These are phyloP conservation scores for Crucihimalaya himalaica DNA, from an alignment of 345 rosid species.

Conservation along the genomic window DNA sequence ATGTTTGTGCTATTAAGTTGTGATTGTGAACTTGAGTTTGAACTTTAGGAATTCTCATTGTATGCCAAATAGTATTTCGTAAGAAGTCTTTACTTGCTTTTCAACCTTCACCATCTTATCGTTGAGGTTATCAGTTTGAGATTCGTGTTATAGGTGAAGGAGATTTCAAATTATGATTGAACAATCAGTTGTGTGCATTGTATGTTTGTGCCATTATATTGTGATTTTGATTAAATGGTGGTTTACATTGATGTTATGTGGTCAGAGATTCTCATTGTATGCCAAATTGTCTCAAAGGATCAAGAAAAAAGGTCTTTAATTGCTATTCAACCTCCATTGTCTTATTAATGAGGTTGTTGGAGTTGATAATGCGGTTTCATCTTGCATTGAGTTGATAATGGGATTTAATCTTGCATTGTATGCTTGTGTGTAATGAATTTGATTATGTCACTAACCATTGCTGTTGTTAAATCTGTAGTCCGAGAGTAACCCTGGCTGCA, in stretches of 20 bases:
- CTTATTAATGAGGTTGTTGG: neutral
- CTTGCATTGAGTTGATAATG: neutral
- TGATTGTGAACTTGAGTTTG: neutral
- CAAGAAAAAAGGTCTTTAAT: neutral
- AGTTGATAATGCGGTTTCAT: neutral
- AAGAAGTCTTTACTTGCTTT: too few species aligned
- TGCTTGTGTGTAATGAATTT: neutral
- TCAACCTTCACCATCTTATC: too few species aligned
- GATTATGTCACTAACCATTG: conserved; percentile 8
- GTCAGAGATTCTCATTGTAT: neutral
- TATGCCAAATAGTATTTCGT: too few species aligned
- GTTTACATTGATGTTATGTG: neutral
- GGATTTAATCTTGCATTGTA: neutral
- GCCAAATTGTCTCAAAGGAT: neutral
- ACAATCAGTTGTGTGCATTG: neutral
- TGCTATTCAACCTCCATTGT: neutral
- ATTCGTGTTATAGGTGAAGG: neutral
- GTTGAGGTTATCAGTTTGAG: neutral
- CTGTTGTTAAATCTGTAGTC: conserved; percentile 52
- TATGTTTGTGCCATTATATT: neutral
- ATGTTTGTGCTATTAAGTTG: neutral
- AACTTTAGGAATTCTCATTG: neutral
- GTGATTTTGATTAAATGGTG: neutral
- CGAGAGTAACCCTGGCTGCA: conserved; percentile 68
- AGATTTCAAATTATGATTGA: neutral